Evolutionary conservation across 2,329 filamentous ascomycete genomes (phyloP), one percentile per base, ranked within the genome.

Genomic region (Myotisia sp.): DNA sequence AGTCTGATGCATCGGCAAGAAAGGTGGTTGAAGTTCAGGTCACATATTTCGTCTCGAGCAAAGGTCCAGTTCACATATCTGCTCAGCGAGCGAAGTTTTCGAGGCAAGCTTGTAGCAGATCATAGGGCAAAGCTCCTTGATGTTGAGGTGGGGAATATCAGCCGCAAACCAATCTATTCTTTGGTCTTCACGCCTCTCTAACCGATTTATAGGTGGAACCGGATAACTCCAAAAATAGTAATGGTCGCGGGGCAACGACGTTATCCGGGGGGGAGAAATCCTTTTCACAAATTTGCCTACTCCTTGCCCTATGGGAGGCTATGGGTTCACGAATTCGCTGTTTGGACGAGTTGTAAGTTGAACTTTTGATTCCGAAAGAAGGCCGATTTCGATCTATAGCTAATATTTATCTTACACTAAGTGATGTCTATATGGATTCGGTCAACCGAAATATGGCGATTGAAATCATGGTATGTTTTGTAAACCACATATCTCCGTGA

Each of bases 351-450:
- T 98, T 95, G 67, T 70, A 54, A 44, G 64, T 58, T 5, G 23
- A 23, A 7, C 20, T 6, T 8, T 6, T 13, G 13, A 7, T 26
- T n/a, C n/a, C n/a, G n/a, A n/a, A n/a, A n/a, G n/a, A n/a, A n/a
- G n/a, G n/a, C n/a, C n/a, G n/a, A n/a, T n/a, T n/a, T n/a, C n/a
- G n/a, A n/a, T n/a, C n/a, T 2, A 18, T 4, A 16, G 10, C 36
- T 26, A 24, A 16, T 33, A 50, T 45, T 54, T 34, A 20, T 29
- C 37, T 27, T 18, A 27, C 17, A 4, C 7, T 12, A 9, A 70
- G 65, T 52, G 90, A 98, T 54, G 90, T 98, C 20, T 98, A 94
- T 65, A 98, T 98, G 90, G 90, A 98, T 58, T 84, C 79, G 46
- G 83, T 95, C 39, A 98, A 98, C 57, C 76, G 90, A 40, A 83